Base-by-base conservation (phyloP, 352 stramenopile genomes). In the Globisporangium takayamanum region DNA sequence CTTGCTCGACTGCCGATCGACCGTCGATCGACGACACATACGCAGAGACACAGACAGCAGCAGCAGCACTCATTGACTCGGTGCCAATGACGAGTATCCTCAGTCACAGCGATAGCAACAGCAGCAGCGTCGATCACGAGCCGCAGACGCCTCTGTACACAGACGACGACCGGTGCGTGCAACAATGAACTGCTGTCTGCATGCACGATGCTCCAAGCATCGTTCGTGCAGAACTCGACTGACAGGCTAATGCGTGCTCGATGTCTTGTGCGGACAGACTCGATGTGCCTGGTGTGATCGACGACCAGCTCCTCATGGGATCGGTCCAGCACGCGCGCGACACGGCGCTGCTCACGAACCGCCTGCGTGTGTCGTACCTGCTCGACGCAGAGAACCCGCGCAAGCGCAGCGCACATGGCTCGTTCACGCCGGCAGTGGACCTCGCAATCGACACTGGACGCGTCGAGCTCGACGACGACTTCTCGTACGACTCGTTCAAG, bases 311-410 rank as follows among this genome's bases (percentile, higher is more conserved):
- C 54, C 64, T 89, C 28, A 68, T 89, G 55, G 76, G 76, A 36
- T 87, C 76, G n/a, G 68, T 86, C 20, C 68, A 75, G 36, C 79
- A 89, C 59, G 73, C 72, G 28, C 74, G 63, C 47, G 77, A 89
- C 67, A 69, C 71, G 47, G 57, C 61, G 42, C 68, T 89, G 48
- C 63, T 89, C 44, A 81, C 80, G 64, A 44, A 64, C 22, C 81
- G 83, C 52, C 55, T 87, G 58, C 58, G 70, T 30, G 70, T 87
- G 11, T 51, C 56, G 20, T 84, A 72, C 39, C 46, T 89, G 20
- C 55, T 89, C 41, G 76, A 89, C 56, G 75, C 60, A 2, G 79
- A 89, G 59, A 89, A 86, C 61, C 64, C 76, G n/a, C 76, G 79
- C 26, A 87, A 87, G 53, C 74, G 78, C 8, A 68, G 44, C 46